Conservation (phyloP, 2,329 filamentous ascomycete genomes). For the Botryotinia calthae region DNA sequence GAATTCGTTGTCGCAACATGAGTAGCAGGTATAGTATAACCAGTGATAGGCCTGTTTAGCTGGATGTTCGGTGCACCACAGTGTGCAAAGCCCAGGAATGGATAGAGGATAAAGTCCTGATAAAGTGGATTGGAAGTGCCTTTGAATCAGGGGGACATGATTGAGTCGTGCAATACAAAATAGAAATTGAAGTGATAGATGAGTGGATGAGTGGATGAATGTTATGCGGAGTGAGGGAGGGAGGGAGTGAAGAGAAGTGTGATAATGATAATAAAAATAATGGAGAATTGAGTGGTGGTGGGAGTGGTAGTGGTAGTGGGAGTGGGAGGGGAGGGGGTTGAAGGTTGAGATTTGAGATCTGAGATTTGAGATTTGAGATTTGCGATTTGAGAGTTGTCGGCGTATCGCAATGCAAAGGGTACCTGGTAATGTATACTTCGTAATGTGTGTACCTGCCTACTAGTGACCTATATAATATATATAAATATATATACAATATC, state of each 20-base stretch:
- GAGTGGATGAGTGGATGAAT: not conserved
- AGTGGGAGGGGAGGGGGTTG: not conserved
- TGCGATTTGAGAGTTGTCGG: not conserved
- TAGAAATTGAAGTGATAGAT: not conserved
- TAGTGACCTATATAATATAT: not conserved
- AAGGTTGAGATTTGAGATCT: not conserved
- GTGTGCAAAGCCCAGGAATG: not conserved
- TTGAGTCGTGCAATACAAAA: conserved; percentile 9
- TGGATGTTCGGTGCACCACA: conserved; percentile 2
- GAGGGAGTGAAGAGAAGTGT: not conserved
- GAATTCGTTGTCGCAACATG: conserved; percentile 21
- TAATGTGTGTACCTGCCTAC: not conserved
- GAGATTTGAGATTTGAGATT: not conserved
- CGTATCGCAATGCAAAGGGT: conserved; percentile 1
- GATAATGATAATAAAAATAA: conserved; percentile 1
- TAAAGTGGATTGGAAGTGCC: conserved; percentile 12
- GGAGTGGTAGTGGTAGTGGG: not conserved
- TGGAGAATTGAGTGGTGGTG: not conserved
- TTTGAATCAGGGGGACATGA: conserved; percentile 16
- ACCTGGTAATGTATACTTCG: not conserved
- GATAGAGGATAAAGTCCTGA: conserved; percentile 1
- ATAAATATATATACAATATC: not conserved
- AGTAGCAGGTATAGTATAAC: conserved; percentile 5
- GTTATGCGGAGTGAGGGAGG: not conserved
- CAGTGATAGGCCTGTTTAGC: not conserved